phyloP scores from a whole-genome alignment of 257 asterid species.

The Nicotiana sylvestris region DNA sequence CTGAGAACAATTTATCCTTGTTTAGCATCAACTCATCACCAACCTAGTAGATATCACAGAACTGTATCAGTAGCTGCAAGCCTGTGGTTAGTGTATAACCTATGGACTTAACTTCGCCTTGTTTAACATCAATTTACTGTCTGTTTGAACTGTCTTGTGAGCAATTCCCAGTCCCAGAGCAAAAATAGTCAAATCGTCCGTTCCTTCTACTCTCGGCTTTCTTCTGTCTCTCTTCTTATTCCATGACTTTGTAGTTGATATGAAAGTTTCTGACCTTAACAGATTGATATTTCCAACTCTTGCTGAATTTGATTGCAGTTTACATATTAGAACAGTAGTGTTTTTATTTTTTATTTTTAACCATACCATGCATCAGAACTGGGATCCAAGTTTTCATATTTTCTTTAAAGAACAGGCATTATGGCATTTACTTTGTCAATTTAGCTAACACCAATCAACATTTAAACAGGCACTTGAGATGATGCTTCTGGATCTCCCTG shows the following conservation, averaged over 20 bases:
- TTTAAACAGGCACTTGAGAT: constrained; percentile 28
- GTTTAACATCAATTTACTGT: neutral
- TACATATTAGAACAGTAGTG: neutral
- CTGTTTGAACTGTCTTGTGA: neutral
- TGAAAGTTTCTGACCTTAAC: neutral
- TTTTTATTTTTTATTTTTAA: neutral
- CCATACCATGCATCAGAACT: neutral
- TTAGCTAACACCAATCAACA: neutral
- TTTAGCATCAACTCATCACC: constrained; percentile 1
- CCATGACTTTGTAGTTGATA: neutral
- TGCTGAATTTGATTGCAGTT: neutral
- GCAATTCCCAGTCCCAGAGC: neutral
- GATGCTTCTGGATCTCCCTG: constrained; percentile 38
- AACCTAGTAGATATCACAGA: neutral
- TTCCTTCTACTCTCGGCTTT: neutral
- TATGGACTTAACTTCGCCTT: neutral
- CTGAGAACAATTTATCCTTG: neutral
- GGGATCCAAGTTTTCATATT: neutral
- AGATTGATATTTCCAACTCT: neutral
- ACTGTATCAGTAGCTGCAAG: neutral
- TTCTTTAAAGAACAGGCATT: neutral
- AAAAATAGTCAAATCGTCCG: neutral
- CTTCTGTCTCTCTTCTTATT: neutral
- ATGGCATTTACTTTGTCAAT: neutral
- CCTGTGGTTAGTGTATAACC: neutral